Evolutionary conservation across 2,329 filamentous ascomycete species (phyloP).

Genomic region (Lachnellula cervina): DNA sequence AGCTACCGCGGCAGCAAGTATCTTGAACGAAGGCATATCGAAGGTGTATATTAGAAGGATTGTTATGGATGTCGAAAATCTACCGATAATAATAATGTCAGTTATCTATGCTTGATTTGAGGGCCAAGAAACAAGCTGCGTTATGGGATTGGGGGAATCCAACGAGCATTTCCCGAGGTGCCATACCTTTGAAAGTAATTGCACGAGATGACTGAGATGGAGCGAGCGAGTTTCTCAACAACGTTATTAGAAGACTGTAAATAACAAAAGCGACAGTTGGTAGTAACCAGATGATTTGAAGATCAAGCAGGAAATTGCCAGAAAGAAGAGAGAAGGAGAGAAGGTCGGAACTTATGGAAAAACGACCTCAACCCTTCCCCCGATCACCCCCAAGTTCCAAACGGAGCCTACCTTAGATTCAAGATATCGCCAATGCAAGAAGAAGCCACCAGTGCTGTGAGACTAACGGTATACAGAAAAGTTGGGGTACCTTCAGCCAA

Average conservation of each 20-base stretch:
- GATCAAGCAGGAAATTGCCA: neutral
- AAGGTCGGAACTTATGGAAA: conserved; percentile 6
- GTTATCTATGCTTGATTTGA: neutral
- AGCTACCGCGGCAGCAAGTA: conserved; percentile 40
- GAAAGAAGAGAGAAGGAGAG: conserved; percentile 1
- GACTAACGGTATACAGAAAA: conserved; percentile 7
- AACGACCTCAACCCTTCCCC: neutral
- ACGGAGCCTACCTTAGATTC: conserved; percentile 7
- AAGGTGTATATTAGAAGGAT: neutral
- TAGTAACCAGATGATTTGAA: neutral
- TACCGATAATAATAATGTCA: neutral
- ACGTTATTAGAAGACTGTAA: conserved; percentile 6
- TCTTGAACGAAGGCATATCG: conserved; percentile 51
- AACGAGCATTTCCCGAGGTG: neutral
- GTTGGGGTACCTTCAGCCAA: conserved; percentile 7
- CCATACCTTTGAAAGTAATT: conserved; percentile 5
- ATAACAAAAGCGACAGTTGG: conserved; percentile 6
- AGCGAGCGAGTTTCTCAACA: conserved; percentile 15
- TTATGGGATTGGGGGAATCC: neutral
- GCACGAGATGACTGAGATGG: conserved; percentile 6
- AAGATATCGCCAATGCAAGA: conserved; percentile 9
- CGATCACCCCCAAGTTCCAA: conserved; percentile 16
- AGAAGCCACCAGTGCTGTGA: conserved; percentile 7
- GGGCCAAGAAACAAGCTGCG: neutral
- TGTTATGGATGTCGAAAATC: neutral